Conservation (phyloP, 441 rosid genomes). For the Iberis amara region DNA sequence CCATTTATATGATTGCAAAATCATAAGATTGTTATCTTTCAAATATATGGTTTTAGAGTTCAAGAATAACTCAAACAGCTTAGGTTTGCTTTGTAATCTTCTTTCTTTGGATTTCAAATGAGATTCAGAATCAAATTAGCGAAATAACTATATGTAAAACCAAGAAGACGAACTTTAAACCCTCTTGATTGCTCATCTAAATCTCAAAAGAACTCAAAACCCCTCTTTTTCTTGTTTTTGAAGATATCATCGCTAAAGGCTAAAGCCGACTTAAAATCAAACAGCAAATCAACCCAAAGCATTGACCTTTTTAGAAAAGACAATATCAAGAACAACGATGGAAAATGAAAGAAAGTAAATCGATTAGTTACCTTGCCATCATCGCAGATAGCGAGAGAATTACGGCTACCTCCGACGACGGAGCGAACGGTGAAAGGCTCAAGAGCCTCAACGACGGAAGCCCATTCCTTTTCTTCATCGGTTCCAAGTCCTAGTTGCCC, state of each 20-base stretch:
- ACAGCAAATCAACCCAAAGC: constrained; percentile 7
- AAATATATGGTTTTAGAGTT: no score
- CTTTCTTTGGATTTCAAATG: neutral
- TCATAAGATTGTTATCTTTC: no score
- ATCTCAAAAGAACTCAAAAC: constrained; percentile 14
- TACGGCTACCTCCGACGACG: constrained; percentile 92
- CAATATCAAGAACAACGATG: neutral
- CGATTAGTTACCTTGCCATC: constrained; percentile 68
- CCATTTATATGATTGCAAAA: constrained; percentile 7
- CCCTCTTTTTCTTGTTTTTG: neutral
- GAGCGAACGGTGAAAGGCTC: constrained; percentile 61
- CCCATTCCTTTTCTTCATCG: constrained; percentile 75
- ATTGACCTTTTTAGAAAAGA: neutral
- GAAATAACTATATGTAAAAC: neutral
- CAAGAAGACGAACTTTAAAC: constrained; percentile 13
- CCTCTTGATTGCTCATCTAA: constrained; percentile 5
- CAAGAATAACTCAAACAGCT: neutral
- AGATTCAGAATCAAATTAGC: neutral
- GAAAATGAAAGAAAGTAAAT: constrained; percentile 1
- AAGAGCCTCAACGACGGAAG: constrained; percentile 62
- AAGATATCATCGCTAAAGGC: neutral
- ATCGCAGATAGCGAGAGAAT: constrained; percentile 93
- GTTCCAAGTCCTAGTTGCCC: constrained; percentile 88
- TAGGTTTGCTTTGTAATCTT: no score
- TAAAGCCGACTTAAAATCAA: neutral